phyloP scores from a whole-genome alignment of 1,139 yeast genomes.

The Hansenula lynferdii region DNA sequence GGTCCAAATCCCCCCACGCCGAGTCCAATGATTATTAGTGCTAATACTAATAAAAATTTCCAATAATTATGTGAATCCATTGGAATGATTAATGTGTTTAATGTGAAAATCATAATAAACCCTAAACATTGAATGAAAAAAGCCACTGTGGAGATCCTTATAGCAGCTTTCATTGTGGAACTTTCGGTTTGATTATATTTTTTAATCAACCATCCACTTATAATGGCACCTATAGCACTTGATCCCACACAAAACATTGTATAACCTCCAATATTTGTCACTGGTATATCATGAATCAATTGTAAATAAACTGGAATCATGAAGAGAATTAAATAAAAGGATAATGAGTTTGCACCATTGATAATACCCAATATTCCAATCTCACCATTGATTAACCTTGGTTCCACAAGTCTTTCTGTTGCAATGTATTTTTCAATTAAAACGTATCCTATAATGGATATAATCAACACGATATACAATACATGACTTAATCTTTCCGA shows the following conservation, averaged over 20 bases:
- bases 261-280: conserved; percentile 48
- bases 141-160: conserved; percentile 17
- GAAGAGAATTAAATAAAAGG: conserved; percentile 39
- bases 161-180: conserved; percentile 15
- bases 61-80: conserved; percentile 5
- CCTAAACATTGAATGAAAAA: conserved; percentile 24
- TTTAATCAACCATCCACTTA: conserved; percentile 44
- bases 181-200: conserved; percentile 16
- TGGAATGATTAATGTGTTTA: conserved; percentile 9
- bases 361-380: conserved; percentile 47
- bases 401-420: conserved; percentile 51
- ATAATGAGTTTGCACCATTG: conserved; percentile 50
- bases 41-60: conserved; percentile 7
- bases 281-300: conserved; percentile 43
- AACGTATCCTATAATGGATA: conserved; percentile 26
- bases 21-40: conserved; percentile 28
- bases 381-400: conserved; percentile 40
- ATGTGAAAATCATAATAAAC: conserved; percentile 13
- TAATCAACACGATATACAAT: conserved; percentile 6
- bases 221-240: conserved; percentile 54
- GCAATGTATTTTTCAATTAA: conserved; percentile 43
- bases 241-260: conserved; percentile 42
- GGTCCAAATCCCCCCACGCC: conserved; percentile 44
- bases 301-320: conserved; percentile 51
- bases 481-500: conserved; percentile 6